Conservation (phyloP, 768 basidiomycete species). For the Tricholoma flavovirens region DNA sequence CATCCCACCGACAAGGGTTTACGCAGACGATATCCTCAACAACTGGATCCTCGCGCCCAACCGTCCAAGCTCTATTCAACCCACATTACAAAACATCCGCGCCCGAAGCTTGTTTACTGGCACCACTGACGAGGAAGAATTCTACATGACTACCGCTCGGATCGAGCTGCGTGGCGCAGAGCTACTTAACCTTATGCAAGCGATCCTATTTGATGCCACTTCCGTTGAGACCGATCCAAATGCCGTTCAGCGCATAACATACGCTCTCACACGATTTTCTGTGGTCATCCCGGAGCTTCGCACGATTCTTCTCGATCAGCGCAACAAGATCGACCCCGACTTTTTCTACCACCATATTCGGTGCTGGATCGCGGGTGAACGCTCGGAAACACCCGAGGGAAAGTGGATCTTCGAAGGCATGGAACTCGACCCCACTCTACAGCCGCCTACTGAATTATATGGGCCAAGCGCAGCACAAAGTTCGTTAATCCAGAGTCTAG, state of each 20-base stretch:
- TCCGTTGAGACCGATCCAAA: constrained; percentile 46
- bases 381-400: constrained; percentile 40
- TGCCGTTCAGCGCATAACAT: no score
- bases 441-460: constrained; percentile 51
- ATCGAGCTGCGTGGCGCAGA: constrained; percentile 88
- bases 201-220: constrained; percentile 77
- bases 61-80: not conserved
- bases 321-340: constrained; percentile 65
- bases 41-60: constrained; percentile 58
- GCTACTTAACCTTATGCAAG: constrained; percentile 80
- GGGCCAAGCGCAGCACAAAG: constrained; percentile 87
- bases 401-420: constrained; percentile 56
- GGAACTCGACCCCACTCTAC: constrained; percentile 34
- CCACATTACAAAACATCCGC: no score
- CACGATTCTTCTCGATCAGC: no score
- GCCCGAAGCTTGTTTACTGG: no score
- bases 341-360: constrained; percentile 70
- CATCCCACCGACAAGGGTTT: constrained; percentile 86
- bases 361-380: constrained; percentile 86
- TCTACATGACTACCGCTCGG: constrained; percentile 84
- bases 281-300: no score
- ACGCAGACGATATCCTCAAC: constrained; percentile 90
- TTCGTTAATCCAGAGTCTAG: constrained; percentile 68
- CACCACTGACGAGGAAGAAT: constrained; percentile 72
- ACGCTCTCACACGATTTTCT: no score